Base-by-base conservation (phyloP, 306 rosid genomes). In the Cucumis sativus region DNA sequence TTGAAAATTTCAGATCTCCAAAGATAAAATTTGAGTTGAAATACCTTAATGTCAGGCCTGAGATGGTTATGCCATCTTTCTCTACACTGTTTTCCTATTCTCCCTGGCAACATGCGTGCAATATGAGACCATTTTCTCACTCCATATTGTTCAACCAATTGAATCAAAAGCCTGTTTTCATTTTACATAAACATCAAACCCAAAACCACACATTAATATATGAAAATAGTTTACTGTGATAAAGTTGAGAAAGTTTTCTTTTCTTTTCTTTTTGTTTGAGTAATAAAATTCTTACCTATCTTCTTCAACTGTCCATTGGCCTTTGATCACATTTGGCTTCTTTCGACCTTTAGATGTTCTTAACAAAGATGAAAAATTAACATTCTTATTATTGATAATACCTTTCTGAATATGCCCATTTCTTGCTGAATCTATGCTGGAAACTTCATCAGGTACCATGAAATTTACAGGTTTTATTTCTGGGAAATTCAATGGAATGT, bases 41-140 rank as follows among this genome's bases (percentile, higher is more conserved):
- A 14, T 71, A 95, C 99, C 97, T 90, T 95, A 75, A 95, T 95
- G 83, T 92, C 97, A 20, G 99, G 99, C 78, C 89, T 86, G 63
- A 95, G 89, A 82, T 95, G 98, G 79, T 95, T 95, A 83, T 95
- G 98, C 97, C 98, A 95, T 81, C 98, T 82, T 81, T 95, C 97
- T 84, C 98, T 89, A 78, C 98, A 95, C 14, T 92, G 98, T 79
- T 95, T 95, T 56, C 99, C 97, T 59, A 92, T 95, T 82, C 99
- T 90, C 66, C 97, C 97, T 40, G 93, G 92, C 87, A 95, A 85
- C 82, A 85, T 85, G 45, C 86, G 97, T 80, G 99, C 97, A 39
- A 92, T 88, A 35, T 92, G 91, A 65, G 97, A 89, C 99, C 99
- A 95, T 83, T 95, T 95, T 73, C 97, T 95, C 85, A 92, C 77